Percentiles rank a stretch among this genome's conserved stretches.
Evolutionary conservation across 345 rosid genomes (phyloP).

Genomic region (Erodium maritimum): DNA sequence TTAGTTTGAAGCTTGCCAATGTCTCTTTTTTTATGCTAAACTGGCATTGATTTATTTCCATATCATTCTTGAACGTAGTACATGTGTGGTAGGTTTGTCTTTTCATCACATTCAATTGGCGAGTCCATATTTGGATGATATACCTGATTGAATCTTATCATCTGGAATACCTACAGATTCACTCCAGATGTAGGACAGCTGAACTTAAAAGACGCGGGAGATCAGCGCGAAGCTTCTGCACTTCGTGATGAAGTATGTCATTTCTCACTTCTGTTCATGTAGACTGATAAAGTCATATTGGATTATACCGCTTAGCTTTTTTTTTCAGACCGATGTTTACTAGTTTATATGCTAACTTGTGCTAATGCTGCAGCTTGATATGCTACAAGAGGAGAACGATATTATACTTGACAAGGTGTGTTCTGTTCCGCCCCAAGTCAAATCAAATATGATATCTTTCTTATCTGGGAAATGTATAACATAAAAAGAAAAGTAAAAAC

Average conservation of each 20-base stretch:
- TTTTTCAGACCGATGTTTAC: conserved; percentile 18
- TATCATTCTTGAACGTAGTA: not conserved
- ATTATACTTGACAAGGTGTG: conserved; percentile 18
- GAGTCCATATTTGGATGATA: not conserved
- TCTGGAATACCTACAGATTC: conserved; percentile 37
- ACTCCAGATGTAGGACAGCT: conserved; percentile 43
- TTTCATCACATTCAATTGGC: too few relatives aligned
- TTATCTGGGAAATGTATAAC: conserved; percentile 5
- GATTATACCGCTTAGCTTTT: conserved; percentile 7
- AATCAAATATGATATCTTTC: conserved; percentile 6
- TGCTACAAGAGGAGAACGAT: conserved; percentile 23
- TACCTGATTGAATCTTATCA: not conserved
- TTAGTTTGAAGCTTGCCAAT: not conserved
- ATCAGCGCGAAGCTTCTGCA: conserved; percentile 88
- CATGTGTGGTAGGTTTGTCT: not conserved
- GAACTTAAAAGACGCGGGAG: conserved; percentile 46
- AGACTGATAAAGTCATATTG: conserved; percentile 1
- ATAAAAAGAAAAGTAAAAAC: too few relatives aligned
- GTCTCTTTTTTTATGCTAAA: not conserved
- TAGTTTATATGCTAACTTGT: conserved; percentile 15
- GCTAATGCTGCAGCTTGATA: conserved; percentile 45
- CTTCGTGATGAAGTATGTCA: conserved; percentile 90
- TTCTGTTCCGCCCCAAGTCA: not conserved
- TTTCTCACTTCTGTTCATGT: conserved; percentile 7
- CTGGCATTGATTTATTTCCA: not conserved